Base-by-base conservation (phyloP, 306 rosid species). In the Benincasa hispida region DNA sequence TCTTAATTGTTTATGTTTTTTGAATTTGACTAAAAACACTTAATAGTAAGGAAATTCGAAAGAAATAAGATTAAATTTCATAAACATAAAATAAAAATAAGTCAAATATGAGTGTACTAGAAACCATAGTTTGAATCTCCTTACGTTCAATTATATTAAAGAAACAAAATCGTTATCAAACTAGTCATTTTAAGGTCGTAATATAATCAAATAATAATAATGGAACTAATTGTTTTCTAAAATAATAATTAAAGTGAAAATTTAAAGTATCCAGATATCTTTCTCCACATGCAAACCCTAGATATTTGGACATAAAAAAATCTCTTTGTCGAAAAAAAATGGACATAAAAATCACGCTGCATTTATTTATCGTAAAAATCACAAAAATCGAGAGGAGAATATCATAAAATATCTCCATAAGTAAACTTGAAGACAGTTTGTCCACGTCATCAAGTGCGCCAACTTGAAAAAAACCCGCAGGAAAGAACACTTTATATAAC, bases 401-500 rank as follows among this genome's bases (percentile, higher is more conserved):
- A 42, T 41, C 53, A 1, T 5, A 21, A 72, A 27, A 72, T 47
- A 72, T 17, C 59, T 72, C 35, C 11, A 18, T 15, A 47, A 0
- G n/a, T 9, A 9, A 42, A 69, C 56, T 12, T 42, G 22, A 69
- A 45, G 7, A 45, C 1, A 69, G 0, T 15, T 69, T 24, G 39
- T 48, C 76, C 76, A 72, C 76, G 76, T 27, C 59, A 70, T 47
- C 57, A 70, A 2, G 24, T 28, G 15, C 41, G 75, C 35, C 75
- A 72, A 28, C 76, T 27, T 72, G 76, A 72, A 72, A 72, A 27
- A 3, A 59, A 72, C 59, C 5, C 56, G 55, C 10, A 6, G 5
- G 3, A 0, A 5, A 1, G 8, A 0, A 48, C 15, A 0, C 0
- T 50, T 4, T 2, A n/a, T 8, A 22, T 3, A 2, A 27, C 41